phyloP scores from a whole-genome alignment of 305 asterid species.

The Lippia alba region DNA sequence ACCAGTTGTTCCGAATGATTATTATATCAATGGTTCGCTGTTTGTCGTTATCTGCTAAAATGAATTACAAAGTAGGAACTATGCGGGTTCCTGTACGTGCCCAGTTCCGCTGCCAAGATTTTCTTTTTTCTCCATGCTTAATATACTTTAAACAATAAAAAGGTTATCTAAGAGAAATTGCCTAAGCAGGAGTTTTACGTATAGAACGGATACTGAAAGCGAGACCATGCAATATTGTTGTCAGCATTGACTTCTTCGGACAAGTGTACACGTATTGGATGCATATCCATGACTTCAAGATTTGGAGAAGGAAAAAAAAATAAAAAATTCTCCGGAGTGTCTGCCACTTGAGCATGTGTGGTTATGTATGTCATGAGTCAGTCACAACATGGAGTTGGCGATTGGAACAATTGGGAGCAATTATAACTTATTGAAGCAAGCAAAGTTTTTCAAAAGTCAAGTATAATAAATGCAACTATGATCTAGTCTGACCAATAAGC shows the following conservation, averaged over 20 bases:
- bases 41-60: neutral
- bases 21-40: neutral
- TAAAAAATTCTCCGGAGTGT: neutral
- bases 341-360: neutral
- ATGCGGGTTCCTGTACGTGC: neutral
- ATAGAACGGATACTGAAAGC: slow-evolving; percentile 1
- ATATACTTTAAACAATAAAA: neutral
- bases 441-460: neutral
- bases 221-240: neutral
- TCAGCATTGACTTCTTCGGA: neutral
- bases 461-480: neutral
- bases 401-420: neutral
- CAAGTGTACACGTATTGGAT: neutral
- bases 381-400: neutral
- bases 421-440: neutral
- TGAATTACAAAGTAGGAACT: neutral
- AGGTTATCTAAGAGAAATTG: slow-evolving; percentile 8
- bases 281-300: neutral
- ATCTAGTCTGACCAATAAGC: neutral
- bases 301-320: neutral
- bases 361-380: neutral
- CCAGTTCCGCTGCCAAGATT: neutral
- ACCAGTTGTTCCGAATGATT: neutral
- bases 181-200: neutral
- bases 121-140: neutral